phyloP scores from a whole-genome alignment of 1,284 basidiomycete species.

The Uromyces viciae-fabae region DNA sequence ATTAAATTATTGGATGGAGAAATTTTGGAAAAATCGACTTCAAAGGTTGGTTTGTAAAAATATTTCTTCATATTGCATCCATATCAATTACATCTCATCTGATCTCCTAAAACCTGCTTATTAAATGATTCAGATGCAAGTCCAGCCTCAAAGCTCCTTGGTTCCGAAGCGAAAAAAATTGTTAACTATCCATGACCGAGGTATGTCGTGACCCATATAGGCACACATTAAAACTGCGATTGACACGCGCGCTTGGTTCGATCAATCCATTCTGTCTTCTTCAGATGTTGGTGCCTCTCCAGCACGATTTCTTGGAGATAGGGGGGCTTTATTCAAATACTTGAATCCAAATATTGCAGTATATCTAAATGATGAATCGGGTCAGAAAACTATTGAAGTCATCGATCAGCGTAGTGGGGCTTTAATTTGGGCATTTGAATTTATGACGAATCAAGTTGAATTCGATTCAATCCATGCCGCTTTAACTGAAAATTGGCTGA shows the following conservation, averaged over 20 bases:
- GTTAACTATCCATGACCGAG: conserved; percentile 37
- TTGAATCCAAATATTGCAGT: conserved; percentile 76
- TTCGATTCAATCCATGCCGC: conserved; percentile 49
- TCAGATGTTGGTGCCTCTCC: conserved; percentile 57
- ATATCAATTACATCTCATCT: not conserved
- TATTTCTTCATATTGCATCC: not conserved
- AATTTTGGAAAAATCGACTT: conserved; percentile 14
- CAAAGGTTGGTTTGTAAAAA: not conserved
- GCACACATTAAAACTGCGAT: not conserved
- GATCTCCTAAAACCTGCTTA: not conserved
- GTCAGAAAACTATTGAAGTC: conserved; percentile 24
- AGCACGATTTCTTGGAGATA: conserved; percentile 79
- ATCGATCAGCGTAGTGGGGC: conserved; percentile 22
- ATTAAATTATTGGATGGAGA: conserved; percentile 17
- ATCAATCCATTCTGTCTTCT: no score
- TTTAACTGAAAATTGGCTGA: conserved; percentile 87
- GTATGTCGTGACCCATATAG: not conserved
- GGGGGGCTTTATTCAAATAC: conserved; percentile 89
- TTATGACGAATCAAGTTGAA: conserved; percentile 14
- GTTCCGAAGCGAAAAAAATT: not conserved
- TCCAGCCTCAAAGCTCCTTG: not conserved
- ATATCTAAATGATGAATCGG: conserved; percentile 56
- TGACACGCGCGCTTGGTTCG: not conserved
- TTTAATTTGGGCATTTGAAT: conserved; percentile 34
- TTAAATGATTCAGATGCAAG: not conserved